Evolutionary conservation across 1,139 yeast genomes (phyloP).

Genomic region (Lodderomyces jiufengensis): DNA sequence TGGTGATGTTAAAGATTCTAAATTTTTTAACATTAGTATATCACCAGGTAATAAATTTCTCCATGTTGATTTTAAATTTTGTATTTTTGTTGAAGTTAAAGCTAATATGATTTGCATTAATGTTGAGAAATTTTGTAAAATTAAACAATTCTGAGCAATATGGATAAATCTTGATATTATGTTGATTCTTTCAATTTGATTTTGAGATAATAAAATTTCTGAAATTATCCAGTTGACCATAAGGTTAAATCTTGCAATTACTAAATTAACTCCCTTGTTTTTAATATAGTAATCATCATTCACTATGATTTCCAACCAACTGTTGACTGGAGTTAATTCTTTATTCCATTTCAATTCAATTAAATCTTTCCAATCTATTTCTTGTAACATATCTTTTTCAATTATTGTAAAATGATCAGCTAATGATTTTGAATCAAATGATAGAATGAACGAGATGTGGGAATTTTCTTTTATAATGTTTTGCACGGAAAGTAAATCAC

Average conservation of each 20-base stretch:
- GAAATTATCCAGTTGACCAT: conserved; percentile 93
- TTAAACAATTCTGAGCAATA: conserved; percentile 69
- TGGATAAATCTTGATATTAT: conserved; percentile 80
- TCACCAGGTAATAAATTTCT: conserved; percentile 52
- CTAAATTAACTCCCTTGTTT: conserved; percentile 73
- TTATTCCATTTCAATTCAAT: conserved; percentile 74
- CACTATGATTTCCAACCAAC: conserved; percentile 80
- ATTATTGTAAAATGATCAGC: conserved; percentile 82
- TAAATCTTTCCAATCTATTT: conserved; percentile 89
- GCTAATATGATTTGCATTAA: conserved; percentile 86
- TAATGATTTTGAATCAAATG: conserved; percentile 60
- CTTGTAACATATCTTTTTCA: conserved; percentile 78
- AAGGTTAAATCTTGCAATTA: conserved; percentile 83
- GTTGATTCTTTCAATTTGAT: conserved; percentile 54
- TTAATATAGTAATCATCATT: conserved; percentile 49
- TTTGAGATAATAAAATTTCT: conserved; percentile 70
- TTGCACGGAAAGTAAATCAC: conserved; percentile 30
- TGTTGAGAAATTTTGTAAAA: conserved; percentile 79
- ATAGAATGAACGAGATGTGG: conserved; percentile 79
- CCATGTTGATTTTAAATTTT: conserved; percentile 73
- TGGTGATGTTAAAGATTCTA: conserved; percentile 64
- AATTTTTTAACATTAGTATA: conserved; percentile 59
- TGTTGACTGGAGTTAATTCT: conserved; percentile 65
- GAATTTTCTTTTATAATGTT: conserved; percentile 33
- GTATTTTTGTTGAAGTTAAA: conserved; percentile 67